phyloP scores from a whole-genome alignment of 495 filamentous ascomycete species.

The Clohesyomyces aquaticus region DNA sequence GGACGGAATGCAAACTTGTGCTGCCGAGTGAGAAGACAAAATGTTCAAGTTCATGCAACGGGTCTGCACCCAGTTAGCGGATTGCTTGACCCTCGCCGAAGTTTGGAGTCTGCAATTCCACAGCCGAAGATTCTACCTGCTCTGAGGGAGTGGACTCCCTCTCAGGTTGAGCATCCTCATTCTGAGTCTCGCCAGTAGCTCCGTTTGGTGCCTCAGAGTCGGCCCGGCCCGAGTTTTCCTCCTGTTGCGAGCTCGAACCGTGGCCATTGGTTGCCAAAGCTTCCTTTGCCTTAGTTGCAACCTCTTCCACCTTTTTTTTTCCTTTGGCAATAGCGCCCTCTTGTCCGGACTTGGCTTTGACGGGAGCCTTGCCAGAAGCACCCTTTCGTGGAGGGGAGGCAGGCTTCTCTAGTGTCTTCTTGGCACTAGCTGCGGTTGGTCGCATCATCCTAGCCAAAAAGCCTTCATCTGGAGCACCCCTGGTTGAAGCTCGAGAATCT shows the following conservation, averaged over 20 bases:
- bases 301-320: conserved; percentile 33
- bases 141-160: conserved; percentile 11
- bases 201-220: conserved; percentile 10
- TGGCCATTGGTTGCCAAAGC: conserved; percentile 26
- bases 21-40: neutral
- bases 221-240: conserved; percentile 5
- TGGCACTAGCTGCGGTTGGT: conserved; percentile 77
- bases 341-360: conserved; percentile 20
- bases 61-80: conserved; percentile 13
- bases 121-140: conserved; percentile 18
- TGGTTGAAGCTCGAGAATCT: conserved; percentile 50
- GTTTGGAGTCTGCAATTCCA: conserved; percentile 27
- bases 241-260: conserved; percentile 8
- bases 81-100: conserved; percentile 26
- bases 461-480: conserved; percentile 57
- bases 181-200: neutral
- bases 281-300: conserved; percentile 33
- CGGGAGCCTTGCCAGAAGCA: conserved; percentile 14
- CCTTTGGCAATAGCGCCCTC: conserved; percentile 28
- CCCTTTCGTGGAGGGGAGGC: conserved; percentile 30
- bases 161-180: neutral
- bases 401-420: conserved; percentile 74
- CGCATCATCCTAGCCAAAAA: conserved; percentile 95
- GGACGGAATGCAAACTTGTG: no score
- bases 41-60: no score